Conservation (phyloP, 1,284 basidiomycete genomes). For the Trametes polyzona region DNA sequence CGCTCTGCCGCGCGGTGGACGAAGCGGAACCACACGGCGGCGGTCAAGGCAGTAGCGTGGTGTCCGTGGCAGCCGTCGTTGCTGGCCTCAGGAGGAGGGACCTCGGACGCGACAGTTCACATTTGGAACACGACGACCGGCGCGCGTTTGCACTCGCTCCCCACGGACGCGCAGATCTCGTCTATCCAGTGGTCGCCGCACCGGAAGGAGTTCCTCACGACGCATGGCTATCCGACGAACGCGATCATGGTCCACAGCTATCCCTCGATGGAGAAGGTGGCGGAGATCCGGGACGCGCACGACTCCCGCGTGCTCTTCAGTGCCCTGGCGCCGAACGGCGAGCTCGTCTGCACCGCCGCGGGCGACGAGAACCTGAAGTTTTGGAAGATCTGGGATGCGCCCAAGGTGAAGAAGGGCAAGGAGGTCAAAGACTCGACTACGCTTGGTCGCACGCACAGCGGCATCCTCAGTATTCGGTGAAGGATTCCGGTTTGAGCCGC, state of each 20-base stretch:
- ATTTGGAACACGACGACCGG: slow-evolving; percentile 93
- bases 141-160: slow-evolving; percentile 82
- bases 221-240: slow-evolving; percentile 86
- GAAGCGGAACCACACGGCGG: slow-evolving; percentile 92
- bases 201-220: slow-evolving; percentile 89
- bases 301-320: slow-evolving; percentile 88
- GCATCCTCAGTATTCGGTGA: slow-evolving; percentile 35
- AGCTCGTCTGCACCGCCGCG: slow-evolving; percentile 87
- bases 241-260: slow-evolving; percentile 54
- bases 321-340: slow-evolving; percentile 85
- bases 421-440: slow-evolving; percentile 43
- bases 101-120: slow-evolving; percentile 92
- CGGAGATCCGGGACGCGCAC: slow-evolving; percentile 91
- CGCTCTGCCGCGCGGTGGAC: slow-evolving; percentile 84
- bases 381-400: slow-evolving; percentile 80
- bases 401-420: slow-evolving; percentile 54
- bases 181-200: slow-evolving; percentile 90
- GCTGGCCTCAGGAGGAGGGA: slow-evolving; percentile 94
- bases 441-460: slow-evolving; percentile 35
- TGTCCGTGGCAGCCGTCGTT: slow-evolving; percentile 95
- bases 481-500: no score
- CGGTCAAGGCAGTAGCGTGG: slow-evolving; percentile 97
- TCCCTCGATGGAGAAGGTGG: slow-evolving; percentile 69
- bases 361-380: slow-evolving; percentile 96
- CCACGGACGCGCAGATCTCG: slow-evolving; percentile 90